phyloP scores from a whole-genome alignment of 2,329 filamentous ascomycete genomes.

The Pyrenochaeta sp. region DNA sequence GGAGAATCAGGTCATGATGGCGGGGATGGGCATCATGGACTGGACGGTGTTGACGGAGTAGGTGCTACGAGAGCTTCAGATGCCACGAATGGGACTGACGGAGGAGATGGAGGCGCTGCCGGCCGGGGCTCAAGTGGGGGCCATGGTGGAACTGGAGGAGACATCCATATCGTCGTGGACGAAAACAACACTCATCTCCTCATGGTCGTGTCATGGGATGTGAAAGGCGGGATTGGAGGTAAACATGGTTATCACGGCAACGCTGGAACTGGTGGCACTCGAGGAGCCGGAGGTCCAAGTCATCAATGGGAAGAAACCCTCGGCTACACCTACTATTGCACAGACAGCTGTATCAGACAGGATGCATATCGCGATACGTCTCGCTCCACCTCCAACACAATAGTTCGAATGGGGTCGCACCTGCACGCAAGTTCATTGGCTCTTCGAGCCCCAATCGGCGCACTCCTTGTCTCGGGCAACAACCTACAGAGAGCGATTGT shows the following conservation, averaged over 20 bases:
- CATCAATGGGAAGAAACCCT: slow-evolving; percentile 7
- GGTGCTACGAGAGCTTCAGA: slow-evolving; percentile 8
- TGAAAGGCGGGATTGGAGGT: slow-evolving; percentile 7
- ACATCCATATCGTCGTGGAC: slow-evolving; percentile 9
- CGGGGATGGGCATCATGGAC: slow-evolving; percentile 3
- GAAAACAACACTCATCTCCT: slow-evolving; percentile 12
- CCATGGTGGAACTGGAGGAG: slow-evolving; percentile 10
- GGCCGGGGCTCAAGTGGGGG: slow-evolving; percentile 10
- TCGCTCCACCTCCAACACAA: not conserved
- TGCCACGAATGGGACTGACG: slow-evolving; percentile 14
- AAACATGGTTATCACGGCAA: slow-evolving; percentile 5
- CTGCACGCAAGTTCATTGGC: not conserved
- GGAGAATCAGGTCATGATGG: slow-evolving; percentile 14
- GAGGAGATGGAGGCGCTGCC: slow-evolving; percentile 14
- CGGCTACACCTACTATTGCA: slow-evolving; percentile 11
- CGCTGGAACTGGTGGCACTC: slow-evolving; percentile 4
- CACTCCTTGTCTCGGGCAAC: slow-evolving; percentile 4
- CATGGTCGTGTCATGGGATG: slow-evolving; percentile 10
- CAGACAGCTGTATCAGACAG: slow-evolving; percentile 3
- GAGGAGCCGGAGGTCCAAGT: slow-evolving; percentile 8
- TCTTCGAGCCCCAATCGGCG: not conserved
- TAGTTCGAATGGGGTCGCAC: not conserved
- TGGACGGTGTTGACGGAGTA: slow-evolving; percentile 5
- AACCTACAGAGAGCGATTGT: slow-evolving; percentile 1
- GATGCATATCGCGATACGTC: not conserved